Conservation (phyloP, 2,329 filamentous ascomycete genomes). For the Thielaviopsis ethacetica region DNA sequence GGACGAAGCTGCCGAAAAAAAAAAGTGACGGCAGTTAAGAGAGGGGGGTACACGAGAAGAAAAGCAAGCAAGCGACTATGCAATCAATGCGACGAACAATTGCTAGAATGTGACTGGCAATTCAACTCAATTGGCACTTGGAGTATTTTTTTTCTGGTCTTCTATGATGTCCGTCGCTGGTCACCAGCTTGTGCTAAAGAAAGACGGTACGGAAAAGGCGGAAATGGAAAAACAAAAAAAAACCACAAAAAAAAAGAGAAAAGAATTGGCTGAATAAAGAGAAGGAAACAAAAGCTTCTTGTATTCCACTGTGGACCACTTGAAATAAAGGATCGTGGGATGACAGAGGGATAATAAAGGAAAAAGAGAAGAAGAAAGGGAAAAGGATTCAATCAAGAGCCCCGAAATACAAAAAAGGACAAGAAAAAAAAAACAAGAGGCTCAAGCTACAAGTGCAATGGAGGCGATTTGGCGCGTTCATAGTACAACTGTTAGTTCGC, state of each 20-base stretch:
- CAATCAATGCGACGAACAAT: background rate
- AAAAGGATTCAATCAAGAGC: too few relatives aligned
- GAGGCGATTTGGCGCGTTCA: too few relatives aligned
- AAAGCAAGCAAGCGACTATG: background rate
- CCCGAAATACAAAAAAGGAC: background rate
- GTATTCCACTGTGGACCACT: background rate
- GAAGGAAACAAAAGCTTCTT: background rate
- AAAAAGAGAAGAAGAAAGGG: background rate
- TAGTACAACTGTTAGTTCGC: background rate
- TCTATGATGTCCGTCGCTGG: background rate
- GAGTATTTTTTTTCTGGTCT: background rate
- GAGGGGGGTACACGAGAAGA: background rate
- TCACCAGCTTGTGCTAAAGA: background rate
- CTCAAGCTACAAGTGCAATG: background rate
- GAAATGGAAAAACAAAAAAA: background rate
- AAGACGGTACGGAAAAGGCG: background rate
- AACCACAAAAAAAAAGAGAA: background rate
- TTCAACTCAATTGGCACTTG: background rate
- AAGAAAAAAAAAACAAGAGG: slow-evolving; percentile 1
- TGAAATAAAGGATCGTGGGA: slow-evolving; percentile 5
- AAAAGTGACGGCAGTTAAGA: background rate
- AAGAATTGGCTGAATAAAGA: background rate
- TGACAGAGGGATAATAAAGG: background rate
- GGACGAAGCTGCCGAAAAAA: background rate
- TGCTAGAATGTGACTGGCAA: background rate